Base-by-base conservation (phyloP, 306 rosid species). In the Cicer arietinum region DNA sequence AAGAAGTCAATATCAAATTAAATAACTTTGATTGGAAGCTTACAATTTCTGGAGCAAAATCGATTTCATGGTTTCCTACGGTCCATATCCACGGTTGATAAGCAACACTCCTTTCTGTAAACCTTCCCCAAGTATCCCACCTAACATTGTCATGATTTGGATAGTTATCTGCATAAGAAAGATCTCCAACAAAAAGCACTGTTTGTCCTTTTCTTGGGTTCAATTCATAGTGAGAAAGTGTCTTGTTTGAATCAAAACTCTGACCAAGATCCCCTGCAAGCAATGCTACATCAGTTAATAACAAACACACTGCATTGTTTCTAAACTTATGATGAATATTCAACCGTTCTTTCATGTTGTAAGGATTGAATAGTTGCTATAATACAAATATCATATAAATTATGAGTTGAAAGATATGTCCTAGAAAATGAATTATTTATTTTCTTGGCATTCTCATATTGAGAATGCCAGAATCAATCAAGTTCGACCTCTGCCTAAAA, bases 61-160 rank as follows among this genome's bases (percentile, higher is more conserved):
- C 93, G 62, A 94, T 25, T 80, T 91, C 98, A 78, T 94, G 97
- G 80, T 94, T 94, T 47, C 97, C 98, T 30, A 91, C 86, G 7
- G 97, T 91, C 96, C 98, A 94, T 79, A 94, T 90, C 98, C 98
- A 94, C 12, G 98, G 97, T 81, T 94, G 97, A 90, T 90, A 94
- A 66, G 98, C 98, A 74, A 6, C 58, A 54, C 94, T 90, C 84
- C 98, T 90, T 88, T 94, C 97, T 2, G 48, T 10, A 7, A 91
- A 91, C 68, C 97, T 90, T 86, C 90, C 96, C 97, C 96, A 90
- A 51, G 94, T 79, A 85, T 94, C 94, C 97, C 98, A 91, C 71
- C 93, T 86, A 40, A 7, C 74, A 56, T 94, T 91, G 53, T 90
- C 93, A 37, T 91, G 91, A 81, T 88, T 79, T 7, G 92, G 88